Conservation (phyloP, 1,284 basidiomycete species). For the Taiwanofungus camphoratus region DNA sequence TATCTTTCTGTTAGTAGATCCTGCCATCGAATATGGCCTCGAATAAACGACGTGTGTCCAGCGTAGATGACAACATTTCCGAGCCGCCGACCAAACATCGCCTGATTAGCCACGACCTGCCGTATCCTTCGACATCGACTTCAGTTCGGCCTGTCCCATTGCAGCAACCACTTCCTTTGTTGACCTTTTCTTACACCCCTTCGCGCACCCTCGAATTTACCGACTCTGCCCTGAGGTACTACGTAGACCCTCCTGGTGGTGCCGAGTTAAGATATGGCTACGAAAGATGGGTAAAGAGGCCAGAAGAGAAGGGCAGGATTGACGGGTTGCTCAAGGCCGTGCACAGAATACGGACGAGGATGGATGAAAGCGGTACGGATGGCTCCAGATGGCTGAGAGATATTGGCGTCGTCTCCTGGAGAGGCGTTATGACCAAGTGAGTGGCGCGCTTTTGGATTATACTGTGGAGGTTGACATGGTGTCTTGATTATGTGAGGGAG, state of each 20-base stretch:
- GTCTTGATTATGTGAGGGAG: conserved; percentile 38
- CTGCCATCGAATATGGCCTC: background rate
- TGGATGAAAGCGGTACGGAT: conserved; percentile 30
- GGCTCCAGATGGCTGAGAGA: conserved; percentile 29
- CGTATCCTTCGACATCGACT: conserved; percentile 23
- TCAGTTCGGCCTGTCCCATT: conserved; percentile 27
- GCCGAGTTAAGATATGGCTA: conserved; percentile 63
- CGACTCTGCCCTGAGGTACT: conserved; percentile 66
- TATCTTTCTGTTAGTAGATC: background rate
- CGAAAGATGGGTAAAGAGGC: conserved; percentile 61
- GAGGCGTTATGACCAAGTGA: conserved; percentile 91
- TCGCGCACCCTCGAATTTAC: conserved; percentile 51
- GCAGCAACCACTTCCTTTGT: conserved; percentile 38
- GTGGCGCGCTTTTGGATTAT: conserved; percentile 17
- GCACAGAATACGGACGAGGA: conserved; percentile 33
- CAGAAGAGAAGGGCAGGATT: conserved; percentile 60
- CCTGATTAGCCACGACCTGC: conserved; percentile 6
- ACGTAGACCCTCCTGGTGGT: conserved; percentile 52
- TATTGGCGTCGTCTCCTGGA: conserved; percentile 73
- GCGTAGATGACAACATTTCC: background rate
- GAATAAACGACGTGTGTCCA: background rate
- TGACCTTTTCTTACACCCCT: conserved; percentile 45
- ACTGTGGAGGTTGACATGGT: background rate
- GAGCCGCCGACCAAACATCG: background rate
- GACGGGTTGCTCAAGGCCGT: conserved; percentile 59